Evolutionary conservation across 2,329 filamentous ascomycete genomes (phyloP), one percentile per base, ranked within the genome.

Genomic region (Periconia sp.): DNA sequence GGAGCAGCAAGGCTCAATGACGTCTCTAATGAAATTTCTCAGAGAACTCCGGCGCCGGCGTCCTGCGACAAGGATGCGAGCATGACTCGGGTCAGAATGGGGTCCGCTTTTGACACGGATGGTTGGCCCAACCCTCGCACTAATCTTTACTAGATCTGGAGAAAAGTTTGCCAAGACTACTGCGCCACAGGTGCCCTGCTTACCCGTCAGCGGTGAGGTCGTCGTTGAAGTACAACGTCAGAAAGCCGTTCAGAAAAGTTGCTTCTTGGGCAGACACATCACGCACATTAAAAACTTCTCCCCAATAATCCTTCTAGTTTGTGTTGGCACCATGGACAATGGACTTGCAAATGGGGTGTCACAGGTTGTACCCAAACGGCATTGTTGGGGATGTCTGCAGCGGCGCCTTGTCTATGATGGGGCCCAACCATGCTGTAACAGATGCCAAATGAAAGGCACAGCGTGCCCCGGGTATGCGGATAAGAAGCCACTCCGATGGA

Each of bases 321-420:
- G n/a, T n/a, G 28, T 30, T 30, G 5, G n/a, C 28, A n/a, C n/a
- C 28, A 30, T 30, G 28, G 28, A 30, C 5, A 30, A n/a, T 30
- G 28, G 6, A 30, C 5, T 30, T n/a, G 28, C 28, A 30, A n/a
- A 6, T 7, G 28, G 6, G 6, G 28, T 30, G 28, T 6, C 28
- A n/a, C 6, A 7, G 28, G 28, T 30, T n/a, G n/a, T 6, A 30
- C 28, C 28, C 5, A 30, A 30, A 30, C 28, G 28, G 5, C 28
- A 30, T 30, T 30, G 28, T 30, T 30, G 28, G 28, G 28, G n/a
- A n/a, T 30, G 28, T 30, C 28, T 30, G 28, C 28, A n/a, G 28
- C 28, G 28, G 16, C 28, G 28, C n/a, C 28, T 30, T 30, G 28
- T 30, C 28, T 30, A 15, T n/a, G 28, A 30, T 30, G 28, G 28